Evolutionary conservation across 495 filamentous ascomycete species (phyloP), one percentile per base, ranked within the genome.

Genomic region (Lophiotrema nucula): DNA sequence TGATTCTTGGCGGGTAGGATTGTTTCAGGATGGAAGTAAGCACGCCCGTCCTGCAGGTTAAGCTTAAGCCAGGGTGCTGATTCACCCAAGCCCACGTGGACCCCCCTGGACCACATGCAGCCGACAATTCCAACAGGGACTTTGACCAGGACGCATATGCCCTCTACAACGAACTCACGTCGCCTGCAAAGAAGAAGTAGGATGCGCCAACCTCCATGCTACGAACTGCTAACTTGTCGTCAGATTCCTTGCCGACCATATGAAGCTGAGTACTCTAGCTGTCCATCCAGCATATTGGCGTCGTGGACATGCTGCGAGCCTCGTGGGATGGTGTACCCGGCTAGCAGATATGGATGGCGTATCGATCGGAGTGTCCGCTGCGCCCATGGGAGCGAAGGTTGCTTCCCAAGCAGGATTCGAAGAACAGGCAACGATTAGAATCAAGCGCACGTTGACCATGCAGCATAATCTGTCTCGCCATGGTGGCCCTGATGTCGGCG

Each of bases 211-310:
- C 4, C 19, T 2, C 3, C 6, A 26, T 1, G 15, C n/a, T 22
- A 11, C 5, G 3, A 15, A 39, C 24, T n/a, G 16, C 4, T 21
- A 13, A 39, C 43, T 21, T 8, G 4, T 2, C 13, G 5, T 16
- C 42, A 64, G 60, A 44, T 58, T 53, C 42, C 47, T 64, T 10
- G 48, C 55, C 10, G 48, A 44, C 22, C 41, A 42, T 8, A 64
- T 64, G 60, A 47, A 47, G 24, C 31, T 64, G 4, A 49, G 38
- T 19, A 64, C 60, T 13, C 25, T 64, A n/a, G 60, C 60, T 2
- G 54, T 64, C n/a, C 60, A 64, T 41, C 60, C 60, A 24, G 49
- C 60, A 26, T 64, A 64, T 31, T 64, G 60, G 60, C 39, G 43
- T 5, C 60, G 49, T 26, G 60, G 60, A 15, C 60, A 64, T 44